phyloP scores from a whole-genome alignment of 2,329 filamentous ascomycete species.

The Alternaria viburni region DNA sequence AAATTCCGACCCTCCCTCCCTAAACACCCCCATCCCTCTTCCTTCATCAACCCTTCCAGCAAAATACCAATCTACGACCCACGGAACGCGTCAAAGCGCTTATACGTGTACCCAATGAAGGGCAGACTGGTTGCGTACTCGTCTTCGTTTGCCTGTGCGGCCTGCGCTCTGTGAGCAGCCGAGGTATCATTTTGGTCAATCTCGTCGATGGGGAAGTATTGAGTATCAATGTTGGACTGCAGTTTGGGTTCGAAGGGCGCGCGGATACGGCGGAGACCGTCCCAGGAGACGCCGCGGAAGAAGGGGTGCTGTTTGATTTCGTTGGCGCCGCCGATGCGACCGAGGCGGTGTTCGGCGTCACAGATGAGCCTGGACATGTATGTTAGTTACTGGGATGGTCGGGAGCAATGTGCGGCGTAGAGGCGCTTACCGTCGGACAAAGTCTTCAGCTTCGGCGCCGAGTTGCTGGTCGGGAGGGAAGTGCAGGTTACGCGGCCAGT shows the following conservation, averaged over 20 bases:
- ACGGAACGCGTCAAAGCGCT: conserved; percentile 81
- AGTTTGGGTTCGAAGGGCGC: conserved; percentile 96
- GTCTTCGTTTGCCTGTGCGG: conserved; percentile 71
- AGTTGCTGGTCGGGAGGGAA: conserved; percentile 96
- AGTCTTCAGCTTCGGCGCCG: conserved; percentile 84
- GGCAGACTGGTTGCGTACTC: conserved; percentile 93
- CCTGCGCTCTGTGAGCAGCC: conserved; percentile 83
- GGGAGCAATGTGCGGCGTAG: background rate
- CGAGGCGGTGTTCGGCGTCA: conserved; percentile 90
- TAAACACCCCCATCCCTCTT: background rate
- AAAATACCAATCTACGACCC: conserved; percentile 36
- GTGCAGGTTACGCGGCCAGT: conserved; percentile 94
- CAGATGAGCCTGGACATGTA: conserved; percentile 75
- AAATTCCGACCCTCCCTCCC: background rate
- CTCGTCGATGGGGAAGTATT: conserved; percentile 98
- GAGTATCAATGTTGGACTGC: conserved; percentile 91
- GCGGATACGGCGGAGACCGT: conserved; percentile 87
- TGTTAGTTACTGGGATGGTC: conserved; percentile 20
- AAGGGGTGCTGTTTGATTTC: conserved; percentile 95
- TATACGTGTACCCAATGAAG: conserved; percentile 97
- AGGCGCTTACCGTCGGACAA: conserved; percentile 79
- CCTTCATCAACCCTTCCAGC: background rate
- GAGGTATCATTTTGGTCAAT: conserved; percentile 96
- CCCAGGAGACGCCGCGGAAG: conserved; percentile 96
- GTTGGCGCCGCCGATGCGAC: conserved; percentile 78